Conservation (phyloP, 73 alveolate genomes). For the Paraurostyla sp. region DNA sequence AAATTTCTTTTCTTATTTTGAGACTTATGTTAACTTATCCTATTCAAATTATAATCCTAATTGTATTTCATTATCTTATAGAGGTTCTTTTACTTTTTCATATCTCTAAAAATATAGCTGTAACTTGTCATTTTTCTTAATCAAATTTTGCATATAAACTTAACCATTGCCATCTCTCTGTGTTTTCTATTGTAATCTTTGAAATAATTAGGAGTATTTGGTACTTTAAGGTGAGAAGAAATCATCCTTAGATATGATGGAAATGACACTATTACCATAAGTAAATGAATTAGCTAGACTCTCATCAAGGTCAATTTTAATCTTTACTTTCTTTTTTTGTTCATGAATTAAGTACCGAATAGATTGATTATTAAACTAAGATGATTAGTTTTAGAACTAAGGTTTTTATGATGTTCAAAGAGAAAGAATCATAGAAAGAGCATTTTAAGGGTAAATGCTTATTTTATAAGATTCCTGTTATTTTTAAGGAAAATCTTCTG, state of each 20-base stretch:
- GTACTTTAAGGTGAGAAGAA: not conserved
- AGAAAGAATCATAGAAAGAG: not conserved
- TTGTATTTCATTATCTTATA: not conserved
- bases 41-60: not conserved
- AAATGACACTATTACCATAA: conserved; percentile 1
- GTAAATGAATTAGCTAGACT: conserved; percentile 28
- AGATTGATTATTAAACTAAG: too few relatives aligned
- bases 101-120: not conserved
- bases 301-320: conserved; percentile 30
- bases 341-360: not conserved
- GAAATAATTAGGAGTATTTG: not conserved
- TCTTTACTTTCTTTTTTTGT: not conserved
- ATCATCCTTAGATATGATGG: not conserved
- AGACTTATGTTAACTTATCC: not conserved
- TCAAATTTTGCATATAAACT: not conserved
- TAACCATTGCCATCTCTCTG: not conserved
- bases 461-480: not conserved
- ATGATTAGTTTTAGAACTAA: not conserved
- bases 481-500: not conserved
- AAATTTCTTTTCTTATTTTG: too few relatives aligned
- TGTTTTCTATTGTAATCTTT: not conserved
- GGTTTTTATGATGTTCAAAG: not conserved
- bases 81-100: not conserved
- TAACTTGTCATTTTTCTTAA: not conserved
- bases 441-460: conserved; percentile 9